Conservation (phyloP, 2,329 filamentous ascomycete genomes). For the Stachybotrys elegans region DNA sequence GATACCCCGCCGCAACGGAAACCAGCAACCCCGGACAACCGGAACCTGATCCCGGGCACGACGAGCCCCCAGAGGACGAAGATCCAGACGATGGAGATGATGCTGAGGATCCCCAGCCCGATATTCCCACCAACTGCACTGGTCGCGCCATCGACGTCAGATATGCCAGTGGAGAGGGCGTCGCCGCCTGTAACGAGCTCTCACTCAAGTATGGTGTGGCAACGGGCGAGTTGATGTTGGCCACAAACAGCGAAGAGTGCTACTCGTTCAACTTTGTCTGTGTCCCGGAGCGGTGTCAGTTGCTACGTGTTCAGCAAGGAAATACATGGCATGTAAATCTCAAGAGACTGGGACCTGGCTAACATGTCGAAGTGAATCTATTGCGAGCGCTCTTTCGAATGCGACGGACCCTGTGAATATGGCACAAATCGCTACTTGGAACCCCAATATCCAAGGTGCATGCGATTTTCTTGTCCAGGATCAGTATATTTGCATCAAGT, state of each 20-base stretch:
- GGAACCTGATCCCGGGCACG: background rate
- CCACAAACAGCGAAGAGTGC: conserved; percentile 1
- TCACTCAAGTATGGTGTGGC: background rate
- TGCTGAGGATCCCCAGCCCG: background rate
- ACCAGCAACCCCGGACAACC: background rate
- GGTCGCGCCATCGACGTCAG: background rate
- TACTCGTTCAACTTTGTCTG: background rate
- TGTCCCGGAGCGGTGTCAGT: background rate
- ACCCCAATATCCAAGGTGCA: conserved; percentile 7
- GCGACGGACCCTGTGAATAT: background rate
- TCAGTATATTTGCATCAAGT: conserved; percentile 7
- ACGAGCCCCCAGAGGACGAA: background rate
- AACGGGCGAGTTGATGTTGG: background rate
- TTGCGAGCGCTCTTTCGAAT: background rate
- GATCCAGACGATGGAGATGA: background rate
- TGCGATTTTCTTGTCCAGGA: conserved; percentile 5
- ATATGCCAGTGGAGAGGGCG: background rate
- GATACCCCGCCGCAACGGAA: conserved; percentile 2
- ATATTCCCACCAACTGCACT: background rate
- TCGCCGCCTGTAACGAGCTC: background rate
- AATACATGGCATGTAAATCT: background rate
- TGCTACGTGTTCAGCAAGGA: background rate
- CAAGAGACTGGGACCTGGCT: background rate
- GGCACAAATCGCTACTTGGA: conserved; percentile 1
- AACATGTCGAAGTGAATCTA: background rate